Evolutionary conservation across 768 basidiomycete genomes (phyloP), one percentile per base, ranked within the genome.

Genomic region (Trametes gibbosa): DNA sequence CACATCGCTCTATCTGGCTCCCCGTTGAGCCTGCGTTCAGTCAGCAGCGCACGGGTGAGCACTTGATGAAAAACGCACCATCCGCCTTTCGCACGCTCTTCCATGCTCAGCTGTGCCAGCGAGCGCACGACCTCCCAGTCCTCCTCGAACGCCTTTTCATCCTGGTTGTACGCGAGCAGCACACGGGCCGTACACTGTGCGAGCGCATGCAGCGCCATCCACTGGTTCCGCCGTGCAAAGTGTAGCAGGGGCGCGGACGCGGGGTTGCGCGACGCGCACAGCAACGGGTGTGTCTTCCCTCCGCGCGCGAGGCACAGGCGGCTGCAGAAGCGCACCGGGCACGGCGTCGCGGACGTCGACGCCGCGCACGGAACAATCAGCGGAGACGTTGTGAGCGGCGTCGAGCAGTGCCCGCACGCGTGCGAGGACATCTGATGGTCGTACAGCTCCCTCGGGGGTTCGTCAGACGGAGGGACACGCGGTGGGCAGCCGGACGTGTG

Each of bases 181-280:
- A 92, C 71, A 21, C 83, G 75, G 43, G 85, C 85, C 0, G 89
- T 83, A 62, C 82, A 84, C 53, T 86, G 85, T 1, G 82, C 75
- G 29, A 90, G 78, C 1, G 90, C 90, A 64, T 91, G 86, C 16
- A 94, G 71, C 4, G 84, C 86, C 80, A 91, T 83, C 87, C 90
- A 92, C 53, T 84, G 72, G 10, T 77, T 72, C n/a, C 79, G 73
- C 51, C 83, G 77, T 13, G 84, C 84, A 63, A 84, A 86, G 43
- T 76, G 75, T 16, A 92, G 64, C 3, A 95, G 79, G 0, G 84
- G 79, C 3, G 76, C 70, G 4, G 81, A 82, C 6, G 83, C 84
- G 0, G 89, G 90, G 69, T 93, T 95, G 59, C 87, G 86, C 3
- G 80, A 75, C 5, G 85, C 79, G 64, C 93, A 95, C 12, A 95